Evolutionary conservation across 2,329 filamentous ascomycete species (phyloP).

Genomic region (Clonostachys rhizophaga): DNA sequence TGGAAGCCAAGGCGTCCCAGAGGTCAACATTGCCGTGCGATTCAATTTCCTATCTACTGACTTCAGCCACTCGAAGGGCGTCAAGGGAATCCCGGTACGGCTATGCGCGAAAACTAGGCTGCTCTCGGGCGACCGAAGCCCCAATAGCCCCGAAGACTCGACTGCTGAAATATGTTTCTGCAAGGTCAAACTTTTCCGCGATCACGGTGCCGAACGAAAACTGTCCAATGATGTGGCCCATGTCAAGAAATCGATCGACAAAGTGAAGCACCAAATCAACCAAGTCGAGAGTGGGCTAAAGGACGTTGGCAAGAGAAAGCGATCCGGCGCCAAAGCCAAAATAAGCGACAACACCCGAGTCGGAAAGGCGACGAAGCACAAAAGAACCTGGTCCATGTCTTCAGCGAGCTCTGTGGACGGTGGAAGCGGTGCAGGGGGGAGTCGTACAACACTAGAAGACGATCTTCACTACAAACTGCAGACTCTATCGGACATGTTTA

Average conservation of each 20-base stretch:
- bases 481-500: slow-evolving; percentile 83
- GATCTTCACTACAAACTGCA: slow-evolving; percentile 76
- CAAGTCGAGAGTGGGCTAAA: slow-evolving; percentile 68
- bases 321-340: slow-evolving; percentile 44
- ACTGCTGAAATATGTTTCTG: slow-evolving; percentile 79
- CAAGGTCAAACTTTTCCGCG: slow-evolving; percentile 95
- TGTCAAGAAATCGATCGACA: slow-evolving; percentile 95
- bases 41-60: slow-evolving; percentile 99
- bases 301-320: slow-evolving; percentile 62
- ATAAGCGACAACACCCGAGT: slow-evolving; percentile 51
- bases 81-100: slow-evolving; percentile 93
- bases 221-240: slow-evolving; percentile 91
- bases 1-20: slow-evolving; percentile 59
- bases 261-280: slow-evolving; percentile 87
- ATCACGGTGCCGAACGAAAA: slow-evolving; percentile 93
- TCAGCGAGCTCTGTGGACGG: slow-evolving; percentile 60
- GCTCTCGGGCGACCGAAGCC: slow-evolving; percentile 42
- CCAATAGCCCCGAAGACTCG: slow-evolving; percentile 36
- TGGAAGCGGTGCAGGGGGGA: slow-evolving; percentile 30
- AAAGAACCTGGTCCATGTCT: slow-evolving; percentile 92
- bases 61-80: slow-evolving; percentile 97
- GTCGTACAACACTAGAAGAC: slow-evolving; percentile 58
- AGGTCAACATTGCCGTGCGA: slow-evolving; percentile 84
- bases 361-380: slow-evolving; percentile 85
- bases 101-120: slow-evolving; percentile 86